Conservation (phyloP, 768 basidiomycete species). For the Leccinellum rugosiceps region DNA sequence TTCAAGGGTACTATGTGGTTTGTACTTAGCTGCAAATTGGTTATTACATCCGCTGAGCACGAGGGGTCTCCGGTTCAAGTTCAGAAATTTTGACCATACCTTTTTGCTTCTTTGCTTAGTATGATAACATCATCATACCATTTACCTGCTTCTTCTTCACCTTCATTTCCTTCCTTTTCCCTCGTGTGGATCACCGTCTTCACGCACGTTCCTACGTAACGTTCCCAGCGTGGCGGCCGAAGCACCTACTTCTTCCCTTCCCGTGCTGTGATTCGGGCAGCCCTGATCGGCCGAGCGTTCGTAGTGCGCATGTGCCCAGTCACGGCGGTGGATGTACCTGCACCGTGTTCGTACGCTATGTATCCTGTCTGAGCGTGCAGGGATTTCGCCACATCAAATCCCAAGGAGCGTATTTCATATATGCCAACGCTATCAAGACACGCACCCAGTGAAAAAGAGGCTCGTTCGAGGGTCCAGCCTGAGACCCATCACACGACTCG, state of each 20-base stretch:
- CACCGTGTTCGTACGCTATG: not conserved
- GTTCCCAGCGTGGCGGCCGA: not conserved
- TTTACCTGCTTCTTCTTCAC: not conserved
- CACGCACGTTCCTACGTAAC: not conserved
- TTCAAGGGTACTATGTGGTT: slow-evolving; percentile 19
- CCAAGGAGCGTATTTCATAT: not conserved
- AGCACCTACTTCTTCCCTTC: not conserved
- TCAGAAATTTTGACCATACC: slow-evolving; percentile 37
- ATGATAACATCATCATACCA: not conserved
- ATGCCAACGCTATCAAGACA: not conserved
- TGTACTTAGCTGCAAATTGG: slow-evolving; percentile 34
- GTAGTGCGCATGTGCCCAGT: too few relatives aligned
- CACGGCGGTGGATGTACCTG: too few relatives aligned
- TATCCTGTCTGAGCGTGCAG: not conserved
- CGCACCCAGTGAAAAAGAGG: not conserved
- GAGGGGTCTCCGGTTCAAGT: slow-evolving; percentile 40
- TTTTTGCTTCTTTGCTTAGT: slow-evolving; percentile 16
- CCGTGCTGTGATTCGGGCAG: not conserved
- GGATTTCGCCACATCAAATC: not conserved
- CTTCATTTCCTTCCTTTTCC: not conserved
- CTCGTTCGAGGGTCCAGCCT: not conserved
- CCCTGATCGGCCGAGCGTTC: too few relatives aligned
- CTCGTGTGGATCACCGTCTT: not conserved
- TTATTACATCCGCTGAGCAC: slow-evolving; percentile 41
- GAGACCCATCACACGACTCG: not conserved